Conservation (phyloP, 176 grass and related monocot genomes). For the Pontederia crassipes region DNA sequence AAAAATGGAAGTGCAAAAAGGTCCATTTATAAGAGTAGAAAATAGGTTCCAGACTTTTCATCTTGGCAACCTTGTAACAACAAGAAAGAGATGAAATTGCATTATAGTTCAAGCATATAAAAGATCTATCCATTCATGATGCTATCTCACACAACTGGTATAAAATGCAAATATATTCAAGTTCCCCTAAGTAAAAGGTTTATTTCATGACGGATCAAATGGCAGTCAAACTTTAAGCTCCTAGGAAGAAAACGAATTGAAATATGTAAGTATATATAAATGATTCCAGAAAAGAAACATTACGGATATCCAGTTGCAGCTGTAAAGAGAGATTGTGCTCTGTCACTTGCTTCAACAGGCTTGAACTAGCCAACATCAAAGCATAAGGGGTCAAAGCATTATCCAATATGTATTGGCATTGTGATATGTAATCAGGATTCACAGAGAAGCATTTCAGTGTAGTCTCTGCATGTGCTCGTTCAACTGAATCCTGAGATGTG, state of each 20-base stretch:
- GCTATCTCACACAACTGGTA: no score
- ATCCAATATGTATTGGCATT: slow-evolving; percentile 99
- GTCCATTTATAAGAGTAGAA: no score
- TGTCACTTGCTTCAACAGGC: slow-evolving; percentile 95
- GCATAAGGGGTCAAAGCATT: slow-evolving; percentile 99
- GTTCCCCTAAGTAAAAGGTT: no score
- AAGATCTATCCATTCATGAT: no score
- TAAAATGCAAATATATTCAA: no score
- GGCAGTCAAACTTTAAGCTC: not conserved
- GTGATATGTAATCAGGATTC: slow-evolving; percentile 94
- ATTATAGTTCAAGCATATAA: no score
- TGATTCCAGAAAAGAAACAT: slow-evolving; percentile 50
- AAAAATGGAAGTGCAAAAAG: no score
- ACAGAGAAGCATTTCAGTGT: slow-evolving; percentile 99
- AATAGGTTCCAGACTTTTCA: no score
- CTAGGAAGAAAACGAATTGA: slow-evolving; percentile 15
- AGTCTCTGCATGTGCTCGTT: slow-evolving; percentile 88
- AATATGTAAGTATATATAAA: slow-evolving; percentile 26
- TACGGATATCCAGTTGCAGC: slow-evolving; percentile 95
- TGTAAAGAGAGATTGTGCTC: slow-evolving; percentile 75
- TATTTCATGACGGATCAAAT: no score
- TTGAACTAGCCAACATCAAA: slow-evolving; percentile 96
- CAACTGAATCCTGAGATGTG: slow-evolving; percentile 87
- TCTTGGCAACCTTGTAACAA: no score
- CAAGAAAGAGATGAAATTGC: no score